Evolutionary conservation across 1,284 basidiomycete genomes (phyloP).

Genomic region (Abortiporus biennis): DNA sequence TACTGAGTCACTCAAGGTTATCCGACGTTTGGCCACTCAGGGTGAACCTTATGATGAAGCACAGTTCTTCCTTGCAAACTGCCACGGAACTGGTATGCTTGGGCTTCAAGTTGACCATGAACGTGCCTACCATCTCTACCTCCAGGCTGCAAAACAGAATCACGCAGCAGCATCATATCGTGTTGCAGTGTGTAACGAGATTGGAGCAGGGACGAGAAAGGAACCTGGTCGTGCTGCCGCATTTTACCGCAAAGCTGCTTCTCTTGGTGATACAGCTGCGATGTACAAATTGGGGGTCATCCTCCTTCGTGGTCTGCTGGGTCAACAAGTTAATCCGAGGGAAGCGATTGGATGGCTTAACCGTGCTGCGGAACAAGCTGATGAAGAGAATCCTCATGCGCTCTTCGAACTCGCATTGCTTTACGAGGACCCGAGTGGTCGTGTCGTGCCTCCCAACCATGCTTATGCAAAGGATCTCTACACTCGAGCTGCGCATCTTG

Average conservation of each 20-base stretch:
- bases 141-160: constrained; percentile 97
- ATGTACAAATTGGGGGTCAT: constrained; percentile 99
- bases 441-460: constrained; percentile 69
- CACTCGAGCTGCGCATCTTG: constrained; percentile 89
- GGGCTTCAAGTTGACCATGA: constrained; percentile 96
- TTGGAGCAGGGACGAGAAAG: constrained; percentile 95
- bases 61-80: constrained; percentile 99
- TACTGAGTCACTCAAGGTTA: constrained; percentile 85
- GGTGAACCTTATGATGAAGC: constrained; percentile 91
- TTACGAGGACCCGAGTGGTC: constrained; percentile 73
- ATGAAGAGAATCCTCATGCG: constrained; percentile 98
- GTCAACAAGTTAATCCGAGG: constrained; percentile 80
- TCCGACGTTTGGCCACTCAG: constrained; percentile 88
- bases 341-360: constrained; percentile 96
- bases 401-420: constrained; percentile 94
- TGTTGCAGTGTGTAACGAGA: constrained; percentile 98
- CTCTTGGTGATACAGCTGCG: constrained; percentile 93
- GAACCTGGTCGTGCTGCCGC: constrained; percentile 87
- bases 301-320: constrained; percentile 80
- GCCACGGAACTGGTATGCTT: constrained; percentile 92
- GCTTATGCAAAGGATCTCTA: constrained; percentile 83
- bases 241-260: constrained; percentile 96
- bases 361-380: constrained; percentile 93
- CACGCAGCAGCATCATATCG: constrained; percentile 94
- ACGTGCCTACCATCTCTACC: constrained; percentile 96